phyloP scores from a whole-genome alignment of 495 filamentous ascomycete species.

The Aspergillus homomorphus region DNA sequence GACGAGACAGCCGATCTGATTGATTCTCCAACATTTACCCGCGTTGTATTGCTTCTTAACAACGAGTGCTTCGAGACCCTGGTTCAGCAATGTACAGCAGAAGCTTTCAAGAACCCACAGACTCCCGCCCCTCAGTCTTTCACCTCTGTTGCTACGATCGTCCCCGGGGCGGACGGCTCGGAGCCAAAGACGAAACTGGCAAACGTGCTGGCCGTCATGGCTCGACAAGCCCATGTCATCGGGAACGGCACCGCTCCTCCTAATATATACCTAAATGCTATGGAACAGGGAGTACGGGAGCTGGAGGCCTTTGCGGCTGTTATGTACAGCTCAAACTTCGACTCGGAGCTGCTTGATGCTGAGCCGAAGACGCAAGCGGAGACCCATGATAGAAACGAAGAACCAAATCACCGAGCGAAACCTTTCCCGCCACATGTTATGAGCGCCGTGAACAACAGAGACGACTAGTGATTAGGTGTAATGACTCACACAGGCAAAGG shows the following conservation, averaged over 20 bases:
- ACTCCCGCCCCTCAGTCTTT: constrained; percentile 43
- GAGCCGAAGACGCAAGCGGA: constrained; percentile 17
- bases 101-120: constrained; percentile 65
- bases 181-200: constrained; percentile 73
- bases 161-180: constrained; percentile 25
- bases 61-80: constrained; percentile 82
- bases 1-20: constrained; percentile 95
- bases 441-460: too few relatives aligned
- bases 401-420: too few relatives aligned
- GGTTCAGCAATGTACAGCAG: constrained; percentile 70
- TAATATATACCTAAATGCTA: constrained; percentile 83
- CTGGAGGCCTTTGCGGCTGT: constrained; percentile 93
- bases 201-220: constrained; percentile 81
- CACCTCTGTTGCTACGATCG: constrained; percentile 39
- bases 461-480: too few relatives aligned
- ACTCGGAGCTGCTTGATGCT: constrained; percentile 55
- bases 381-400: too few relatives aligned
- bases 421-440: too few relatives aligned
- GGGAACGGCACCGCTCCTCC: constrained; percentile 63
- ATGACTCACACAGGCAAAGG: too few relatives aligned
- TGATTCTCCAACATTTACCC: constrained; percentile 84
- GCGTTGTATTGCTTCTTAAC: constrained; percentile 79
- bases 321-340: constrained; percentile 90
- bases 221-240: constrained; percentile 84
- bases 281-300: constrained; percentile 74